Conservation (phyloP, 441 rosid genomes). For the Daphne laureola region DNA sequence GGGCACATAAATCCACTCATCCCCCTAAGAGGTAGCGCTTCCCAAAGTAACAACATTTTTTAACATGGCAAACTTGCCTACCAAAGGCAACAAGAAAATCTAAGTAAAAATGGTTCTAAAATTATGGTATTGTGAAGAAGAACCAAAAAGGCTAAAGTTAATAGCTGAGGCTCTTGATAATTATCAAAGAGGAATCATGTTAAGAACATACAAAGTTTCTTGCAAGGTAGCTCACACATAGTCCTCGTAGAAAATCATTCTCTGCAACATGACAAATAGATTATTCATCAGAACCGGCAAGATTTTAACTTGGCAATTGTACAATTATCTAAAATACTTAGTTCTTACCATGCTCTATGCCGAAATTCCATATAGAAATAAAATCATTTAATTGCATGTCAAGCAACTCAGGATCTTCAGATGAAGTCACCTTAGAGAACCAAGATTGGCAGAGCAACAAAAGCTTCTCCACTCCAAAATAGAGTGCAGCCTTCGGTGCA, state of each 20-base stretch:
- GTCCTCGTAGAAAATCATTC: slow-evolving; percentile 44
- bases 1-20: too few relatives aligned
- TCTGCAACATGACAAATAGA: slow-evolving; percentile 40
- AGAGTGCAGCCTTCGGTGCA: slow-evolving; percentile 51
- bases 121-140: too few relatives aligned
- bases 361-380: slow-evolving; percentile 62
- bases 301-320: slow-evolving; percentile 5
- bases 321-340: slow-evolving; percentile 10
- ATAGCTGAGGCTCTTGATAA: slow-evolving; percentile 4
- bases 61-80: too few relatives aligned
- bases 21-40: too few relatives aligned
- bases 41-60: too few relatives aligned
- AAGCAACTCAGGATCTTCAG: slow-evolving; percentile 21
- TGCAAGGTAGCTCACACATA: slow-evolving; percentile 61
- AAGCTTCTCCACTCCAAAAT: slow-evolving; percentile 67
- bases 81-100: too few relatives aligned
- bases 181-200: slow-evolving; percentile 18
- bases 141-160: background rate
- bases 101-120: too few relatives aligned
- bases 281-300: slow-evolving; percentile 21
- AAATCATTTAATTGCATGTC: slow-evolving; percentile 45
- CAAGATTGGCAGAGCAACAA: slow-evolving; percentile 49
- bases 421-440: slow-evolving; percentile 34
- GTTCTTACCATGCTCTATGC: slow-evolving; percentile 54
- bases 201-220: slow-evolving; percentile 63